Evolutionary conservation across 2,329 filamentous ascomycete species (phyloP), one percentile per base, ranked within the genome.

Genomic region (Claviceps capensis): DNA sequence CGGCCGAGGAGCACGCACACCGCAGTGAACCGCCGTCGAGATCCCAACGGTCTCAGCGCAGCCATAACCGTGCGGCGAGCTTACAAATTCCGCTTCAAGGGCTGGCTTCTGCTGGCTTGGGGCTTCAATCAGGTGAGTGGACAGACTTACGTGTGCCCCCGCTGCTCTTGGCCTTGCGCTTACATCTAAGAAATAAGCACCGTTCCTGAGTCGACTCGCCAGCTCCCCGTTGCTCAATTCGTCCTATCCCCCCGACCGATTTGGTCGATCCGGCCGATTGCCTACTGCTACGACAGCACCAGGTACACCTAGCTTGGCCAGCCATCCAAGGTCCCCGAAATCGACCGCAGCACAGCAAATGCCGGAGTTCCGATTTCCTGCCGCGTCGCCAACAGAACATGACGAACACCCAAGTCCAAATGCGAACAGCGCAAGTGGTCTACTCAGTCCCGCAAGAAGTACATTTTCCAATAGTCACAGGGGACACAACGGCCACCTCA

Each of bases 21-120:
- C 66, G 65, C 52, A 72, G 71, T 56, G 72, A 76, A 30, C 59
- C 65, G 14, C 62, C 69, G 1, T 55, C 61, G 36, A 67, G 70
- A 58, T 67, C 74, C 19, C 69, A 74, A 49, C 75, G 79, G 50
- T 76, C 79, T 19, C 63, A 62, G 17, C 80, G 81, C 59, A 79
- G 83, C 4, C 89, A 95, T 71, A 81, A 76, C 47, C 78, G 89
- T 50, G 88, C 88, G 40, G 81, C 87, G 23, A 95, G 89, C 70
- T 69, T 95, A 54, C 89, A 95, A 65, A 84, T 91, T 41, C 53
- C 65, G 40, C 63, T 67, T 37, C 63, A 61, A 38, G 62, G 57
- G 13, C 60, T 62, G 37, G 54, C 58, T 64, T 80, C 56, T 72
- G 81, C 47, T 74, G 74, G 55, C 56, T 63, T 63, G 11, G 63